A percentile compares a stretch with the other conserved stretches of the same genome.
phyloP scores from a whole-genome alignment of 768 basidiomycete species.

The Boletus sensibilis region DNA sequence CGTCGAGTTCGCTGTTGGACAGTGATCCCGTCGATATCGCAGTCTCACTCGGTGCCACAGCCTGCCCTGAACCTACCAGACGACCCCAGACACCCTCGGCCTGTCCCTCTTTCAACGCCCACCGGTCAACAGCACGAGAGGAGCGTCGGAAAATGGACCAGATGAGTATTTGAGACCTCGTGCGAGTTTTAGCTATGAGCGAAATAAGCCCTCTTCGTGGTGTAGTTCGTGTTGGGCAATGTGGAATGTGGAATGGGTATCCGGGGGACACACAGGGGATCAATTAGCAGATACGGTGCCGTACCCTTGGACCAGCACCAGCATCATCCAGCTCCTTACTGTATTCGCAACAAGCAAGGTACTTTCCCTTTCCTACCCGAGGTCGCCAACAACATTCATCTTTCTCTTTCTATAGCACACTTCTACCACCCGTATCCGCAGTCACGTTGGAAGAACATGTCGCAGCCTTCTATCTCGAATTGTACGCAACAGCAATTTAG shows the following conservation, averaged over 20 bases:
- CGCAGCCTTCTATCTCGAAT: constrained; percentile 71
- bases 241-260: constrained; percentile 3
- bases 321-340: constrained; percentile 1
- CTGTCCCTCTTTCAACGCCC: constrained; percentile 15
- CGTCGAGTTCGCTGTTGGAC: constrained; percentile 21
- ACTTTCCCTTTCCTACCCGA: background rate
- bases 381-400: background rate
- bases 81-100: constrained; percentile 22
- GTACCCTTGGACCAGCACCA: constrained; percentile 16
- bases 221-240: background rate
- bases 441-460: constrained; percentile 89
- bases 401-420: background rate
- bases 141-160: too few relatives aligned
- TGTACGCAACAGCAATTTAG: constrained; percentile 77
- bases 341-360: constrained; percentile 8
- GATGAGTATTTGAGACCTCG: background rate
- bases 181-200: background rate
- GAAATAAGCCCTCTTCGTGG: background rate
- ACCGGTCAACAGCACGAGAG: background rate
- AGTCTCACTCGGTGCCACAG: background rate
- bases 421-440: constrained; percentile 13
- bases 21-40: constrained; percentile 9
- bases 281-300: background rate
- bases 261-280: constrained; percentile 15
- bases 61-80: constrained; percentile 30